phyloP scores from a whole-genome alignment of 208 protist species.

The Strigomonas culicis region DNA sequence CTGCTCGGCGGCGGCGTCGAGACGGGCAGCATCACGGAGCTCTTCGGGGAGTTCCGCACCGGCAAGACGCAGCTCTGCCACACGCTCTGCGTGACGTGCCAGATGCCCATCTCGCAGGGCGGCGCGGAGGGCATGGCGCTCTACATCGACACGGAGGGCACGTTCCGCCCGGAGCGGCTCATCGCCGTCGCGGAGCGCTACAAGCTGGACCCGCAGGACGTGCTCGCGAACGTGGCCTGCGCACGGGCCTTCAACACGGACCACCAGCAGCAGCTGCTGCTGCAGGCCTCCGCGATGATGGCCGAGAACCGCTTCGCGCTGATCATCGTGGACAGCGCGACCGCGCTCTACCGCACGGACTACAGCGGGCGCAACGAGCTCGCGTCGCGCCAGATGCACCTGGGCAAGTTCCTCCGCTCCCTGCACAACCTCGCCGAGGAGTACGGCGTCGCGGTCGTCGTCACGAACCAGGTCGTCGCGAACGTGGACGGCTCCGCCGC shows the following conservation, averaged over 20 bases:
- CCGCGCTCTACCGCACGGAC: slow-evolving; percentile 98
- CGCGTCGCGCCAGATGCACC: slow-evolving; percentile 97
- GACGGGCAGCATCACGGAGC: slow-evolving; percentile 98
- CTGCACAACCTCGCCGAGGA: slow-evolving; percentile 98
- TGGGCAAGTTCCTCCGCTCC: slow-evolving; percentile 98
- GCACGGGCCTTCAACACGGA: slow-evolving; percentile 99
- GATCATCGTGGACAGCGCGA: slow-evolving; percentile 99
- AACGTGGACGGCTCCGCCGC: slow-evolving; percentile 95
- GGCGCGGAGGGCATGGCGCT: slow-evolving; percentile 98
- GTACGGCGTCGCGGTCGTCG: slow-evolving; percentile 98
- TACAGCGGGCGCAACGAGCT: slow-evolving; percentile 99
- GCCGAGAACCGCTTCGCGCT: slow-evolving; percentile 96
- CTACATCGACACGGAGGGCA: slow-evolving; percentile 99
- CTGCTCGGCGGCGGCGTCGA: slow-evolving; percentile 97
- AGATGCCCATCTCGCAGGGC: slow-evolving; percentile 94
- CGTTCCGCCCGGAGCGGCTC: slow-evolving; percentile 96
- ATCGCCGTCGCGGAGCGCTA: slow-evolving; percentile 92
- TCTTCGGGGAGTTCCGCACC: slow-evolving; percentile 99
- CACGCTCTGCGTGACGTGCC: slow-evolving; percentile 98
- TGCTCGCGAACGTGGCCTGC: slow-evolving; percentile 99
- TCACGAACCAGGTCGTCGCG: slow-evolving; percentile 99
- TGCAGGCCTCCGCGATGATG: slow-evolving; percentile 98
- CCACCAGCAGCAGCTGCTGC: slow-evolving; percentile 96
- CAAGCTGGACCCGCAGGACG: slow-evolving; percentile 95
- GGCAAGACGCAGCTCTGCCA: slow-evolving; percentile 99